A percentile compares a stretch with the other conserved stretches of the same genome.
phyloP scores from a whole-genome alignment of 352 stramenopile genomes.

The Aphanomyces stellatus region DNA sequence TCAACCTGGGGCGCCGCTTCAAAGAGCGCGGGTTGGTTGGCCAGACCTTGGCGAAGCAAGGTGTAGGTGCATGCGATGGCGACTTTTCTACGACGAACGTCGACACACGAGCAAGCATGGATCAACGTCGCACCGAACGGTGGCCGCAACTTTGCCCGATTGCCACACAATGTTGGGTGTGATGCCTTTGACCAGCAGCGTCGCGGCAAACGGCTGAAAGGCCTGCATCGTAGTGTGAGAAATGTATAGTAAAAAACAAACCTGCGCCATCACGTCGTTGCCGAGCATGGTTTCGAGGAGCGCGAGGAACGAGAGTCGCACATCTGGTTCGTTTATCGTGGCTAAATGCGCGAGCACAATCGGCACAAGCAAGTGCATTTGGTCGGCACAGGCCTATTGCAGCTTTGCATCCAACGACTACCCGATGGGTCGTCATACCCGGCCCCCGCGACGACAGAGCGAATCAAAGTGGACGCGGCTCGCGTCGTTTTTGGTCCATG shows the following conservation, averaged over 20 bases:
- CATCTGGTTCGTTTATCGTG: conserved; percentile 51
- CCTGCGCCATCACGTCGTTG: conserved; percentile 39
- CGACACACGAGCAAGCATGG: not conserved
- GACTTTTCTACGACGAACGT: conserved; percentile 57
- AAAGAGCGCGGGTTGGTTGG: conserved; percentile 72
- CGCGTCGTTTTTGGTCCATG: conserved; percentile 55
- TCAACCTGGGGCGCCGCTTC: conserved; percentile 63
- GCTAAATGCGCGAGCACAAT: conserved; percentile 62
- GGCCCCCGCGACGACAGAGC: conserved; percentile 50
- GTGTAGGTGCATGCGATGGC: conserved; percentile 81
- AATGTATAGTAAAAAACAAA: conserved; percentile 21
- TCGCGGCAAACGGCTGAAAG: conserved; percentile 49
- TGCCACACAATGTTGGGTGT: conserved; percentile 87
- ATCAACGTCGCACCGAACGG: conserved; percentile 57
- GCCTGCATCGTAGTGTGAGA: conserved; percentile 27
- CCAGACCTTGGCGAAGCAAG: conserved; percentile 60
- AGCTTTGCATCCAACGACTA: not conserved
- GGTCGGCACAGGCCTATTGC: conserved; percentile 46
- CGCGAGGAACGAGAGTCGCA: conserved; percentile 73
- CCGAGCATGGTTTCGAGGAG: conserved; percentile 77
- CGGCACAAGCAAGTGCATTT: conserved; percentile 46
- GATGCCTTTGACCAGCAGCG: conserved; percentile 65
- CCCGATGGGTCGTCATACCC: conserved; percentile 27
- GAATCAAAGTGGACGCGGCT: conserved; percentile 70
- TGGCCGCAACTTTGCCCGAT: conserved; percentile 75